Conservation (phyloP, 78 protist species). For the Isochrysis galbana region DNA sequence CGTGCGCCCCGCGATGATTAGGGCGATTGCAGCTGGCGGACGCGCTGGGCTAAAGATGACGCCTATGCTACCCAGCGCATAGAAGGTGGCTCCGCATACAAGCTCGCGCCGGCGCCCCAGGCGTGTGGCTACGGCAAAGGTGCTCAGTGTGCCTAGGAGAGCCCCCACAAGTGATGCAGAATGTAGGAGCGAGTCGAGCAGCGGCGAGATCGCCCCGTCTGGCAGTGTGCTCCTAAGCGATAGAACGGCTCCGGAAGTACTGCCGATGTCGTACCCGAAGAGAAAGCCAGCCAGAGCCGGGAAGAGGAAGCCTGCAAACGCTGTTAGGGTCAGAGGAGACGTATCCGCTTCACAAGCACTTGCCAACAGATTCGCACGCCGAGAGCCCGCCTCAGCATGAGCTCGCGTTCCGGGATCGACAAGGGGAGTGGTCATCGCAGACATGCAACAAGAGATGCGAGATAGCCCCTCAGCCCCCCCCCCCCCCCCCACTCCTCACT, state of each 20-base stretch:
- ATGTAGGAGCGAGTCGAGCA: too few species aligned
- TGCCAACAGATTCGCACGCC: too few species aligned
- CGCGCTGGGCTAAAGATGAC: too few species aligned
- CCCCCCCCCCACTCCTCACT: neutral
- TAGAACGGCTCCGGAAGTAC: neutral
- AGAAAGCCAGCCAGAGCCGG: slow-evolving; percentile 12
- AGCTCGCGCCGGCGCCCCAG: slow-evolving; percentile 22
- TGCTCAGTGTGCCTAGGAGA: neutral
- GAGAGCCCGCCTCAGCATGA: too few species aligned
- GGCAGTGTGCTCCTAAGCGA: too few species aligned
- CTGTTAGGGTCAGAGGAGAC: neutral
- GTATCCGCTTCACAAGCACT: neutral
- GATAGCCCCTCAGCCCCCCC: neutral
- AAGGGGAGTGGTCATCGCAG: neutral
- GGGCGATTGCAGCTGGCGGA: neutral
- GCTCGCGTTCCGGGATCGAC: neutral
- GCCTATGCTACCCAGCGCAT: too few species aligned
- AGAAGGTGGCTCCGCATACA: neutral
- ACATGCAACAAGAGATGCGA: too few species aligned
- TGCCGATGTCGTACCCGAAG: slow-evolving; percentile 22
- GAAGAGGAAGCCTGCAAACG: neutral
- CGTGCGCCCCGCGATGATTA: neutral
- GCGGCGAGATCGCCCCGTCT: too few species aligned
- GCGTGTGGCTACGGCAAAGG: neutral
- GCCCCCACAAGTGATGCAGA: neutral